Evolutionary conservation across 1,139 yeast species (phyloP), one percentile per base, ranked within the genome.

Genomic region (Debaryomyces psychrophilus): DNA sequence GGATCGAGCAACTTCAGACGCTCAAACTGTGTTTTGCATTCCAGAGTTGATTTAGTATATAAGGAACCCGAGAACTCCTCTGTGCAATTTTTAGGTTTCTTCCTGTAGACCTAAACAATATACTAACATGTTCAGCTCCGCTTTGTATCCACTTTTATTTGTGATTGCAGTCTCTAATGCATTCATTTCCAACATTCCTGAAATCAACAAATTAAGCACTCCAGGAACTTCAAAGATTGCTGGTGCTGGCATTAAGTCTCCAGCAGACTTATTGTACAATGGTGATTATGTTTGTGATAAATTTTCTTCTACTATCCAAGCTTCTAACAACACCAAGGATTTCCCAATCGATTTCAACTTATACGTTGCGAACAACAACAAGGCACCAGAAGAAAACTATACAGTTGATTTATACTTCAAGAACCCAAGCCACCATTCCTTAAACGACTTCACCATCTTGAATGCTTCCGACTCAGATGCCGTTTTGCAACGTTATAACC

Each of bases 271-370:
- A 22, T 27, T 43, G 29, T 59, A 48, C 38, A 17, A 54, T 8
- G 61, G 62, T 20, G 44, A 45, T 28, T 47, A 53, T 36, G 61
- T 59, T 34, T 59, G 61, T 50, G 62, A 59, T 44, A 58, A 56
- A 43, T 58, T 43, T 45, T 45, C 58, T 9, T 54, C 60, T 2
- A 43, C 49, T 2, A 53, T 59, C 38, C 57, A 57, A 38, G 46
- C 56, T 8, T 37, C 44, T 23, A 54, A 54, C 38, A 44, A 47
- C 37, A 50, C 59, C 27, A 44, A 42, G 31, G 58, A 56, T 36
- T 56, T 56, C 43, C 59, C 58, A 14, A 47, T 56, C 37, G 51
- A 47, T 40, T 55, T 57, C 47, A 53, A 57, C 44, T 52, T 59
- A 44, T 59, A 57, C 43, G 59, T 59, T 28, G 46, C 57, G 14